Conservation (phyloP, 352 stramenopile genomes). For the Phytophthora ramorum region DNA sequence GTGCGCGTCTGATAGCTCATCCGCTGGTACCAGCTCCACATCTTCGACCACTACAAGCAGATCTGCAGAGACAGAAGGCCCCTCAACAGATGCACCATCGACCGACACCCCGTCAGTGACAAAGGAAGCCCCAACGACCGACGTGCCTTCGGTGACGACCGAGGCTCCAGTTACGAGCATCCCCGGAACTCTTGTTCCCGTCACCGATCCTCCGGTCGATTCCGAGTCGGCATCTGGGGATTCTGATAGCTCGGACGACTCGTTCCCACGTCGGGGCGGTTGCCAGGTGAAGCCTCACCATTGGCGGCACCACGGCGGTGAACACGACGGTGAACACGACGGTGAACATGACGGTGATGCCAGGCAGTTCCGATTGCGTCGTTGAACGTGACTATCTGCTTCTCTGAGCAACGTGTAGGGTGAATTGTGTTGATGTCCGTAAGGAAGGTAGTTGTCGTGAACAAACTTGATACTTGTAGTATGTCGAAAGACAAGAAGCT, state of each 20-base stretch:
- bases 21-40: neutral
- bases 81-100: too few species aligned
- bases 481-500: conserved; percentile 4
- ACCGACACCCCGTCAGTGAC: too few species aligned
- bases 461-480: neutral
- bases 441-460: conserved; percentile 2
- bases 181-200: neutral
- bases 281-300: conserved; percentile 4
- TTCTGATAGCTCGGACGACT: conserved; percentile 2
- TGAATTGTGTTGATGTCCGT: conserved; percentile 3
- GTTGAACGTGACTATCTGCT: neutral
- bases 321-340: neutral
- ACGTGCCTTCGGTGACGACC: too few species aligned
- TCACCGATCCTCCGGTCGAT: neutral
- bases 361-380: conserved; percentile 2
- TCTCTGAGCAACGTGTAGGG: neutral
- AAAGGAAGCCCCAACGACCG: neutral
- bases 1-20: too few species aligned
- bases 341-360: neutral
- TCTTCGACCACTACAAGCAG: neutral
- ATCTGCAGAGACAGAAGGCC: conserved; percentile 2
- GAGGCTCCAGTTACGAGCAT: neutral
- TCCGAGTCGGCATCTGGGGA: neutral
- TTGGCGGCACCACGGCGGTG: neutral
- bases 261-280: neutral